These are phyloP conservation scores for Sugiyamaella novakii DNA, from an alignment of 1,139 yeast species.

Conservation along the genomic window DNA sequence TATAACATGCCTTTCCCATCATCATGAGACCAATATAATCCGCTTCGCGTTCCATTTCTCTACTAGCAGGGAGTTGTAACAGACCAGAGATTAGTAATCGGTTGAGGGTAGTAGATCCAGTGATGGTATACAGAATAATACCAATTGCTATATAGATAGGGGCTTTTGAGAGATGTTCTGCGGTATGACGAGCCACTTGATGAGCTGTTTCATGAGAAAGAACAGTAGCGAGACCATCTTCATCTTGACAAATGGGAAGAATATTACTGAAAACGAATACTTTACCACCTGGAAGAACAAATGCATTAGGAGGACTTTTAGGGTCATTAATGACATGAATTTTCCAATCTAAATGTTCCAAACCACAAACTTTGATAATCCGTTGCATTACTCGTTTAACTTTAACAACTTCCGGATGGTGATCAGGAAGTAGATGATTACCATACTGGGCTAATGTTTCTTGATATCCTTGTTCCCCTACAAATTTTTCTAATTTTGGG, in stretches of 20 bases:
- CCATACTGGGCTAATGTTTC: constrained; percentile 52
- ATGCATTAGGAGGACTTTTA: constrained; percentile 83
- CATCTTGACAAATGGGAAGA: constrained; percentile 73
- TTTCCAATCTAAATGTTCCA: constrained; percentile 63
- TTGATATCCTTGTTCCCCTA: constrained; percentile 71
- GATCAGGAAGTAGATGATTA: constrained; percentile 42
- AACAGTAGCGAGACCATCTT: constrained; percentile 93
- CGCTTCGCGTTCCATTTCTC: constrained; percentile 95
- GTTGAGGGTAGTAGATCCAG: constrained; percentile 57
- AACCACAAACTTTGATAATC: constrained; percentile 50
- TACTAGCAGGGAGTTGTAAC: constrained; percentile 77
- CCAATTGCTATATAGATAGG: constrained; percentile 56
- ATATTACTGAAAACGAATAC: constrained; percentile 86
- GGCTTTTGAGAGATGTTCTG: constrained; percentile 62
- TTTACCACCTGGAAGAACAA: constrained; percentile 93
- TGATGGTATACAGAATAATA: constrained; percentile 51
- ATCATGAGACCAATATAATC: constrained; percentile 91
- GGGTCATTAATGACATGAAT: constrained; percentile 79
- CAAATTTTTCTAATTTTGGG: constrained; percentile 59
- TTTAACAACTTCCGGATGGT: constrained; percentile 49
- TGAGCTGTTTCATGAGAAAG: constrained; percentile 92
- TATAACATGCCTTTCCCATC: constrained; percentile 86
- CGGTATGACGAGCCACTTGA: constrained; percentile 88
- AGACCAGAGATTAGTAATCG: constrained; percentile 60
- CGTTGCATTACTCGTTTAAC: constrained; percentile 64